Evolutionary conservation across 148 eudicot genomes (phyloP).

Genomic region (Vaccinium vitisidaea): DNA sequence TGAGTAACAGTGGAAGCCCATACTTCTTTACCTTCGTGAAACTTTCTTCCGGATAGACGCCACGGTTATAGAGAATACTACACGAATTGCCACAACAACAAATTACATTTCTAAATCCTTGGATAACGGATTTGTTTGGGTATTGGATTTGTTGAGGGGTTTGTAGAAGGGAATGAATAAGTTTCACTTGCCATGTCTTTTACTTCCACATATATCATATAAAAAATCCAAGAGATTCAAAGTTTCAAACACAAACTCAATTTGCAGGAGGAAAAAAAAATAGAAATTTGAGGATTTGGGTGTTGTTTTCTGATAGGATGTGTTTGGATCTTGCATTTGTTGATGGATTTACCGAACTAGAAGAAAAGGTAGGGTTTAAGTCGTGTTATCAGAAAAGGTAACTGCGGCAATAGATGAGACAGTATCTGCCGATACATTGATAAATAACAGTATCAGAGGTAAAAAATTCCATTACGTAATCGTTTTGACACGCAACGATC

Average conservation of each 20-base stretch:
- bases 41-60: conserved; percentile 92
- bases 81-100: conserved; percentile 8
- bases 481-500: neutral
- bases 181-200: neutral
- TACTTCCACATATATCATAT: neutral
- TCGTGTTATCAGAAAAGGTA: neutral
- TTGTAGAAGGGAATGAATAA: neutral
- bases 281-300: neutral
- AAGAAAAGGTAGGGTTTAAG: neutral
- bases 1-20: conserved; percentile 86
- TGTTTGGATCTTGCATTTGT: neutral
- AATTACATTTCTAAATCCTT: neutral
- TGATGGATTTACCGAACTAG: neutral
- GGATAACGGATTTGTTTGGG: neutral
- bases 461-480: neutral
- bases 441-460: neutral
- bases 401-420: neutral
- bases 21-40: conserved; percentile 87
- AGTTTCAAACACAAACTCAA: neutral
- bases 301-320: neutral
- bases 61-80: conserved; percentile 92
- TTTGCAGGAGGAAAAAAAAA: neutral
- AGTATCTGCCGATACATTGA: neutral
- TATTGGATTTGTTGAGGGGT: neutral
- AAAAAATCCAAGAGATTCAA: neutral